Base-by-base conservation (phyloP, 2,329 filamentous ascomycete species). In the Arthrinium puccinioides region DNA sequence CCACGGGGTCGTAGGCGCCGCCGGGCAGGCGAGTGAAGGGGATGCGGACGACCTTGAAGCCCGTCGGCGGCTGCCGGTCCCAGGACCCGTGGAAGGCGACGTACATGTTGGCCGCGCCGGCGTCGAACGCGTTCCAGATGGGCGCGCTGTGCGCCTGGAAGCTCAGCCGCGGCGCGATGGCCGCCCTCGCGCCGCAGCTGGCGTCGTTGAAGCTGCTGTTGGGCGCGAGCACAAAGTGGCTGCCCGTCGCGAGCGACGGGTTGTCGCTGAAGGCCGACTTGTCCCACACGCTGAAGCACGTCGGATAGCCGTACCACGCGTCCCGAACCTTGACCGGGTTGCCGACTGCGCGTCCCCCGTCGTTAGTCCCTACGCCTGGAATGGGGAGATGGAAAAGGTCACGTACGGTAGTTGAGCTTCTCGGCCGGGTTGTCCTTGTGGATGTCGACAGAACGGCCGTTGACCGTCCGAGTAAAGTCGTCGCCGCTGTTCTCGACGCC, bases 351-450 rank as follows among this genome's bases (percentile, higher is more conserved):
- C 3, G 15, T 4, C 16, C 4, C 10, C n/a, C 1, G 4, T 4
- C 15, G 20, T 32, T 16, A 23, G 30, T 3, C 20, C n/a, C 9
- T 32, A 32, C 21, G 11, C 9, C 4, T 13, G 18, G 26, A 13
- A 32, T 7, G 21, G 10, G 33, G 6, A 9, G 5, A 21, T 28
- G 10, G 11, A 13, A 14, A 10, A 21, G 18, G 13, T 6, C 6
- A 42, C 54, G 45, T 48, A 57, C 76, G 66, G 56, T 74, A 81
- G 56, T 83, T 82, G 47, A 83, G 56, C 56, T 83, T 75, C 49
- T 83, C 79, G 4, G 72, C 76, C 1, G 79, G 79, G 49, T 82
- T 82, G 52, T 80, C 64, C 30, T 68, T 60, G 47, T 77, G 72
- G 37, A 80, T 70, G 36, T 76, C 72, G 20, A 4, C 24, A 4